Base-by-base conservation (phyloP, 345 rosid genomes). In the Sisymbrium irio region DNA sequence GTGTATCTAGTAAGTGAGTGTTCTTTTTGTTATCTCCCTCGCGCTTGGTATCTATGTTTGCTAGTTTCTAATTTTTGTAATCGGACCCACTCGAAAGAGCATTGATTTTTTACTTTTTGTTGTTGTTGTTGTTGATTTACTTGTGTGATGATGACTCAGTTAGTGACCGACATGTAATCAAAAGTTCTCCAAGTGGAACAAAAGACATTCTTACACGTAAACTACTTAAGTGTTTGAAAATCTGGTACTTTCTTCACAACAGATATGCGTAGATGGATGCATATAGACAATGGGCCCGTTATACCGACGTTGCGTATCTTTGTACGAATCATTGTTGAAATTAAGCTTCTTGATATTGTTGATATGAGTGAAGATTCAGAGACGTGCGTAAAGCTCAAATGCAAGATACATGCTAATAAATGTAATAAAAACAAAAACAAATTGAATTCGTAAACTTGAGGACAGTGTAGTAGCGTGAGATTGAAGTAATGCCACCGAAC, bases 401-500 rank as follows among this genome's bases (percentile, higher is more conserved):
- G 8, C 37, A 62, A 62, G 11, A 12, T 12, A 17, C 17, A 10
- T 3, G 7, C 20, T 32, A 20, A 3, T 51, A 20, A 3, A 62
- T 7, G 4, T 44, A 35, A 33, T 22, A 10, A 63, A 30, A 30
- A 62, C 4, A 17, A 14, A 19, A 19, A 14, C 10, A 20, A n/a
- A 53, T 6, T n/a, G 39, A n/a, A 46, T 5, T 42, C 35, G 18
- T 9, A 11, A 55, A 42, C 3, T 6, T 33, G 56, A 20, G 39
- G 19, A 27, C 28, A 35, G 47, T 25, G 9, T 35, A 55, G 51
- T 73, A 25, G n/a, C 78, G 66, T 74, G 67, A 57, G 36, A 37
- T 6, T 39, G 67, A 46, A 57, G 77, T 37, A 56, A 74, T 74
- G 72, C 66, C 72, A 74, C 60, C 72, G 44, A 58, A 10, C 25